Conservation (phyloP, 1,284 basidiomycete genomes). For the Uromyces viciae-fabae region DNA sequence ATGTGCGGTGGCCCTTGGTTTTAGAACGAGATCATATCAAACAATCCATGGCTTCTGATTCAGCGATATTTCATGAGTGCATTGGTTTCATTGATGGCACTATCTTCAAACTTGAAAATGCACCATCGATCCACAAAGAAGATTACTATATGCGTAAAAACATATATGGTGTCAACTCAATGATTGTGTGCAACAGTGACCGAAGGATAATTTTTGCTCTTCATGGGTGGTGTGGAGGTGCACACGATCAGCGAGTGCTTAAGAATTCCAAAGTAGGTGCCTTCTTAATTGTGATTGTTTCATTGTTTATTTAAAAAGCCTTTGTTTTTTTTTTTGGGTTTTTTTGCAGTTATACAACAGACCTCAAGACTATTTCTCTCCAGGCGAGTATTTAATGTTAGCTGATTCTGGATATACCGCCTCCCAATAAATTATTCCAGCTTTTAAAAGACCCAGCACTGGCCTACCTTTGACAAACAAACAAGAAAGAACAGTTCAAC, state of each 20-base stretch:
- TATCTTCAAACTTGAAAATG: background rate
- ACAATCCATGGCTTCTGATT: no score
- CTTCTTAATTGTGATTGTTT: background rate
- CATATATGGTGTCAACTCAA: background rate
- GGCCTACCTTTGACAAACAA: background rate
- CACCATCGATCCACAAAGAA: background rate
- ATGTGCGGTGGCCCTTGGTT: background rate
- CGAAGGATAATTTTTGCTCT: background rate
- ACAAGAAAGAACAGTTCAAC: slow-evolving; percentile 19
- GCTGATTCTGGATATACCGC: slow-evolving; percentile 18
- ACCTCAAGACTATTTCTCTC: background rate
- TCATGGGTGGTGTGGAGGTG: slow-evolving; percentile 31
- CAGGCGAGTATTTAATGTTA: slow-evolving; percentile 12
- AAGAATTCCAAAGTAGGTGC: background rate
- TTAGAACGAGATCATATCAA: no score
- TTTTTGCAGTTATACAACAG: background rate
- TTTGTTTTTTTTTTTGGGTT: no score
- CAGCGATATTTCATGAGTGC: background rate
- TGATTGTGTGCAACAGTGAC: slow-evolving; percentile 6
- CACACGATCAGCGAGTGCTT: background rate
- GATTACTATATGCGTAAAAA: slow-evolving; percentile 7
- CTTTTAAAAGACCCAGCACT: background rate
- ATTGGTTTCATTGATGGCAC: slow-evolving; percentile 17
- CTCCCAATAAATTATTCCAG: background rate
- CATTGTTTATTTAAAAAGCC: background rate